phyloP scores from a whole-genome alignment of 2,329 filamentous ascomycete genomes.

The Geosmithia putterillii region DNA sequence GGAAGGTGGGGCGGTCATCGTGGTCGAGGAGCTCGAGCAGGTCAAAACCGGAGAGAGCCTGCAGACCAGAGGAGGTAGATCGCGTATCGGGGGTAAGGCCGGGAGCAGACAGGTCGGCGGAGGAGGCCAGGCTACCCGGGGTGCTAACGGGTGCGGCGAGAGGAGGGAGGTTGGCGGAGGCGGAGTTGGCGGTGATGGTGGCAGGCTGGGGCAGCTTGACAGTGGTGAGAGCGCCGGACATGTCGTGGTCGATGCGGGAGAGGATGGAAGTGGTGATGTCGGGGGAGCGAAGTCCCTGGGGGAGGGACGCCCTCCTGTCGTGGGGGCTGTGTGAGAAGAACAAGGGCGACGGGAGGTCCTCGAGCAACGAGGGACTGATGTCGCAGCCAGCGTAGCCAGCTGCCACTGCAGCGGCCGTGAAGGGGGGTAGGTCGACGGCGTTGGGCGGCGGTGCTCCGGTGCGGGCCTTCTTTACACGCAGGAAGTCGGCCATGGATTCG shows the following conservation, averaged over 20 bases:
- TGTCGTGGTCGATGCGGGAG: slow-evolving; percentile 29
- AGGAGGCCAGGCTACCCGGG: slow-evolving; percentile 39
- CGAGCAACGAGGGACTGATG: slow-evolving; percentile 8
- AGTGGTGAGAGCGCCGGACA: slow-evolving; percentile 33
- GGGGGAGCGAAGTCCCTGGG: slow-evolving; percentile 21
- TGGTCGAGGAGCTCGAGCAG: slow-evolving; percentile 63
- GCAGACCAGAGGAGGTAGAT: slow-evolving; percentile 32
- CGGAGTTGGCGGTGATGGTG: slow-evolving; percentile 38
- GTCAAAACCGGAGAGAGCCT: slow-evolving; percentile 51
- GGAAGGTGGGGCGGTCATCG: slow-evolving; percentile 64
- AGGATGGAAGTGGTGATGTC: slow-evolving; percentile 35
- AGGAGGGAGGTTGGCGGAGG: slow-evolving; percentile 38
- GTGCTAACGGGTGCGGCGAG: slow-evolving; percentile 32
- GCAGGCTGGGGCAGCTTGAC: slow-evolving; percentile 41
- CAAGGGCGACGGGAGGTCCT: slow-evolving; percentile 33
- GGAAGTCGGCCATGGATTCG: slow-evolving; percentile 18
- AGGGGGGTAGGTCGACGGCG: slow-evolving; percentile 27
- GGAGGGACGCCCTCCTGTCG: slow-evolving; percentile 21
- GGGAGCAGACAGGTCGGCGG: slow-evolving; percentile 37
- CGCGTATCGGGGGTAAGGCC: slow-evolving; percentile 39
- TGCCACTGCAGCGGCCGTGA: not conserved
- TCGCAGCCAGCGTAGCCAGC: not conserved
- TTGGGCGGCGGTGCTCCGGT: slow-evolving; percentile 32
- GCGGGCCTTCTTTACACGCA: slow-evolving; percentile 32
- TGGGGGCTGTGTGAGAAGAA: slow-evolving; percentile 36